A percentile compares a stretch with the other conserved stretches of the same genome.
Evolutionary conservation across 106 monocot genomes (phyloP).

Genomic region (Iris macrosiphon): DNA sequence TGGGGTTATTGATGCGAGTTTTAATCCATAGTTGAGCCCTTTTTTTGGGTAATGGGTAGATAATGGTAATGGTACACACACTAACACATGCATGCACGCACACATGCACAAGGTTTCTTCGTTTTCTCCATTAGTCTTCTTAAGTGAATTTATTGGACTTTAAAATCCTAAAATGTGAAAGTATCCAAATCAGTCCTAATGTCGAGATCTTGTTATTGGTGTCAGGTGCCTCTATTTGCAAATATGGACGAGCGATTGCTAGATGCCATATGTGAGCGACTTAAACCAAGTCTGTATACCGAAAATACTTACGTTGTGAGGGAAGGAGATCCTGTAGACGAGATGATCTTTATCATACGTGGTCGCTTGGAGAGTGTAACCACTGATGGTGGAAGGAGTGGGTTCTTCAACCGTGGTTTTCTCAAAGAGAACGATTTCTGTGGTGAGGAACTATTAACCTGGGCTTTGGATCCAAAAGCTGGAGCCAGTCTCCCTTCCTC

Average conservation of each 20-base stretch:
- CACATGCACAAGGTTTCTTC: too few relatives aligned
- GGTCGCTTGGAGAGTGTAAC: conserved; percentile 67
- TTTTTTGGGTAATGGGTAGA: too few relatives aligned
- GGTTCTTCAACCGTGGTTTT: conserved; percentile 58
- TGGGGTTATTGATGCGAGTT: too few relatives aligned
- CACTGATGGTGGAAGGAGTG: conserved; percentile 74
- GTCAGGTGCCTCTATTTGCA: conserved; percentile 64
- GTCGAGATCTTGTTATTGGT: too few relatives aligned
- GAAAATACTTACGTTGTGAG: conserved; percentile 45
- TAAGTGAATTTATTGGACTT: too few relatives aligned
- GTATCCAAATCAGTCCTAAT: too few relatives aligned
- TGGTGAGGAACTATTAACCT: conserved; percentile 76
- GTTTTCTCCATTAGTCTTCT: too few relatives aligned
- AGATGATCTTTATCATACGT: conserved; percentile 73
- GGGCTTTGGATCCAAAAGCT: conserved; percentile 75
- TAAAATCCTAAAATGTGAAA: too few relatives aligned
- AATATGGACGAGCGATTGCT: conserved; percentile 67
- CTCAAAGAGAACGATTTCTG: conserved; percentile 66
- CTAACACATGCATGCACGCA: too few relatives aligned
- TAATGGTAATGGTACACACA: too few relatives aligned
- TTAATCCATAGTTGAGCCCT: too few relatives aligned
- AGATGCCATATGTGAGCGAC: conserved; percentile 69
- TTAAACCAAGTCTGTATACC: conserved; percentile 63
- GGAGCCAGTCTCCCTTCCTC: conserved; percentile 60
- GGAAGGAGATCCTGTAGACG: conserved; percentile 84